Base-by-base conservation (phyloP, 768 basidiomycete species). In the Astraeus odoratus region DNA sequence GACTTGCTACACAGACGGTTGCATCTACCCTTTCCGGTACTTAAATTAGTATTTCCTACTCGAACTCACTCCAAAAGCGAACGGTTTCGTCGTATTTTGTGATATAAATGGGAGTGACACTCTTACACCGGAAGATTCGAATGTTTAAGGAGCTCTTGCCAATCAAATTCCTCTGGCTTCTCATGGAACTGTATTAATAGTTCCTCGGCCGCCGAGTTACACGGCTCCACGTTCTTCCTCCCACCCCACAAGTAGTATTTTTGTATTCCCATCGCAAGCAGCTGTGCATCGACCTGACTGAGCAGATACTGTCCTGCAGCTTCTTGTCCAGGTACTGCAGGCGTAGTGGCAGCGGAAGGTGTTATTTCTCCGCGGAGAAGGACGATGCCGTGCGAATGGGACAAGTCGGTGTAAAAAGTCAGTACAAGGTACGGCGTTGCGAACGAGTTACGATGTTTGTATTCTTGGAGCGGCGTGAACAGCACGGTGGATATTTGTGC, bases 381-480 rank as follows among this genome's bases (percentile, higher is more conserved):
- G 2, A 97, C 89, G 36, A 86, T 61, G 9, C 79, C 81, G 56
- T 97, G 91, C 4, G 86, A 81, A 22, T 74, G 63, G 1, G 82
- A 78, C 5, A 99, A 68, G 56, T 98, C 94, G 40, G 94, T 85
- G 65, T 98, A 97, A 63, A 89, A 80, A 4, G 94, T 97, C 30
- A 97, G 57, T 19, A 87, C 86, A 20, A 99, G 74, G 59, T 91
- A 88, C 1, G 95, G 94, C 4, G 91, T 93, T 6, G 96, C 87
- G 62, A 84, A 97, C 15, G 83, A 74, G 42, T 75, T 75, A 31
- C 86, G 81, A 46, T 80, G 66, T 64, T 96, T 95, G 76, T 90
- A 99, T 67, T 97, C 95, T 53, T 86, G 83, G 34, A 98, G 73
- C 2, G 94, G 88, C 0, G 96, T 93, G 70, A 95, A 95, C 27